These are phyloP conservation scores for Solanum commersonii DNA, from an alignment of 257 asterid genomes.

Conservation along the genomic window DNA sequence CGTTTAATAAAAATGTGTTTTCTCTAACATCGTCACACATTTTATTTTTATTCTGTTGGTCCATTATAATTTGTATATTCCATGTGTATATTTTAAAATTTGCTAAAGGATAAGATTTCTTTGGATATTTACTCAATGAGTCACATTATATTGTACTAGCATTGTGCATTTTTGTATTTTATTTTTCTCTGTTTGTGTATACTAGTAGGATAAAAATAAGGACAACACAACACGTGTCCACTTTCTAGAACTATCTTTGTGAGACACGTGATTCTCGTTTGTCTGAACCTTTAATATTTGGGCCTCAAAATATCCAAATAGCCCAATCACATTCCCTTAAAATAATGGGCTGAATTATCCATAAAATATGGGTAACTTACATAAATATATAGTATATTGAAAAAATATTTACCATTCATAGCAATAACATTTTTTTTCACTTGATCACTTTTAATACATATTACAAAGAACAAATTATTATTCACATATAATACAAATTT, in stretches of 20 bases:
- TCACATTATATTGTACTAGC: background rate
- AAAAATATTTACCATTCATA: too few species aligned
- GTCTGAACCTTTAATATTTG: background rate
- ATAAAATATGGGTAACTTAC: background rate
- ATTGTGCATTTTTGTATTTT: background rate
- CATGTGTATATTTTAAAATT: background rate
- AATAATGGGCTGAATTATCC: background rate
- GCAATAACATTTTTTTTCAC: too few species aligned
- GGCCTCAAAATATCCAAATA: background rate
- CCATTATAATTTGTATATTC: background rate
- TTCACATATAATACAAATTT: too few species aligned
- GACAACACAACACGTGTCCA: background rate
- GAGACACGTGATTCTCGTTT: background rate
- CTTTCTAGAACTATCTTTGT: background rate
- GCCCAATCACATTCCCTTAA: background rate
- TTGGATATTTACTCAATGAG: background rate
- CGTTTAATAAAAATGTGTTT: fast-evolving
- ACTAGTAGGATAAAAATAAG: background rate
- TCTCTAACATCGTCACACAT: background rate
- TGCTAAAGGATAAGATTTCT: background rate
- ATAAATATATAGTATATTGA: too few species aligned
- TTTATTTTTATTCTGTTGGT: background rate
- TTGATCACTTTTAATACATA: too few species aligned
- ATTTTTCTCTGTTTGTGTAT: too few species aligned
- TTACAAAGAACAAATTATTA: too few species aligned